Evolutionary conservation across 1,139 yeast genomes (phyloP).

Genomic region (Protomyces arabidopsidicola): DNA sequence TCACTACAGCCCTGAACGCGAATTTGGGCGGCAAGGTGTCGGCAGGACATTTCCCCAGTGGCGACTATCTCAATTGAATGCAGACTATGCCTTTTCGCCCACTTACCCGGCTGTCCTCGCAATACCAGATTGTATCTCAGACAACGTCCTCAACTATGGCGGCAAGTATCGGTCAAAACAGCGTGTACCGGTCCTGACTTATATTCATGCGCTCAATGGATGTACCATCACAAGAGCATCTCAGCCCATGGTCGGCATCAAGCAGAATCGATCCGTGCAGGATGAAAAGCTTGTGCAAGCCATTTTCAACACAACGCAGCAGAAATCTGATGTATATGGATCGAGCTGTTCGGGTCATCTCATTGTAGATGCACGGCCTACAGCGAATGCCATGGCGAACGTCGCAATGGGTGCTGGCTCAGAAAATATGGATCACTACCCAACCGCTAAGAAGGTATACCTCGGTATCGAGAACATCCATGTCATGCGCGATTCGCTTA

Average conservation of each 20-base stretch:
- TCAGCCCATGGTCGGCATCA: constrained; percentile 88
- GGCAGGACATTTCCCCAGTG: constrained; percentile 45
- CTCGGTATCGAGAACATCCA: constrained; percentile 93
- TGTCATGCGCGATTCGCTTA: constrained; percentile 82
- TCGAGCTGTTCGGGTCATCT: constrained; percentile 51
- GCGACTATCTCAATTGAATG: constrained; percentile 66
- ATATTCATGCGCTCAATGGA: constrained; percentile 64
- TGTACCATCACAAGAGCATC: constrained; percentile 84
- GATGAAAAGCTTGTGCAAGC: constrained; percentile 79
- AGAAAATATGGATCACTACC: constrained; percentile 82
- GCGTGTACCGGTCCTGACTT: constrained; percentile 76
- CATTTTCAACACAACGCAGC: constrained; percentile 51
- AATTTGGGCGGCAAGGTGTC: constrained; percentile 57
- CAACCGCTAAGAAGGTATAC: constrained; percentile 61
- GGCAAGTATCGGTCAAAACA: constrained; percentile 79
- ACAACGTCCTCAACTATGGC: constrained; percentile 75
- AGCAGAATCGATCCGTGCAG: constrained; percentile 81
- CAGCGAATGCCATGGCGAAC: constrained; percentile 94
- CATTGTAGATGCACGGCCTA: constrained; percentile 85
- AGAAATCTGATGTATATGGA: constrained; percentile 34
- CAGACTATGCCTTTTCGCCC: constrained; percentile 61
- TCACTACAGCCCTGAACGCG: constrained; percentile 57
- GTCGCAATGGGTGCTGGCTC: constrained; percentile 97
- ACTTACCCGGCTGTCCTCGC: constrained; percentile 68
- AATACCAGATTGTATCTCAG: constrained; percentile 73